Evolutionary conservation across 2,329 filamentous ascomycete species (phyloP), one percentile per base, ranked within the genome.

Genomic region (Phaeosphaeria sp.): DNA sequence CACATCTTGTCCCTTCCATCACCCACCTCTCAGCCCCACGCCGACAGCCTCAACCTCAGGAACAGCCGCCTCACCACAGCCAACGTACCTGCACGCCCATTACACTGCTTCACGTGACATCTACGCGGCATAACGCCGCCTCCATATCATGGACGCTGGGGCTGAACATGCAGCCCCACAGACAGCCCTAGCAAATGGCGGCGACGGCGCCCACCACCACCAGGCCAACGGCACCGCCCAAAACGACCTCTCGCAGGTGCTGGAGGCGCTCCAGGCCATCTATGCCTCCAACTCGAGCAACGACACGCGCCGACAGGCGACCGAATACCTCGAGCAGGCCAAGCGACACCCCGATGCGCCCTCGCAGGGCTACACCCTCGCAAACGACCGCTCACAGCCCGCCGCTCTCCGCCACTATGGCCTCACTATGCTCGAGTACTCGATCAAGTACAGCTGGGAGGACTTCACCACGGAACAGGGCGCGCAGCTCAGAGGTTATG

Each of bases 361-460:
- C 2, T 87, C 90, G 49, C 89, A 95, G 79, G 95, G 95, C 65
- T 96, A 92, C 78, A 85, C 86, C 22, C 86, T 99, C 58, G 93
- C 93, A 45, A 87, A 87, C 65, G 89, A 95, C 77, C 85, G 83
- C 70, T 82, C 84, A 39, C 92, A 96, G 74, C 86, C 91, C 53
- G 87, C 92, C 42, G 86, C 95, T 53, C 91, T 98, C 55, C 90
- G 95, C 68, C 93, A 98, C 79, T 99, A 96, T 77, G 95, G 93
- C 56, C 85, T 99, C 30, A 96, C 93, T 25, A 84, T 99, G 55
- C 86, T 99, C 65, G 94, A 97, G 72, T 90, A 96, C 78, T 89
- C 92, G 46, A 90, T 98, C 74, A 91, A 89, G 66, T 93, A 96
- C 78, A 88, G 87, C 67, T 97, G 93, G 87, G 85, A 88, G 36